These are phyloP conservation scores for Bipolaris zeicola DNA, from an alignment of 2,329 filamentous ascomycete genomes.

Conservation along the genomic window DNA sequence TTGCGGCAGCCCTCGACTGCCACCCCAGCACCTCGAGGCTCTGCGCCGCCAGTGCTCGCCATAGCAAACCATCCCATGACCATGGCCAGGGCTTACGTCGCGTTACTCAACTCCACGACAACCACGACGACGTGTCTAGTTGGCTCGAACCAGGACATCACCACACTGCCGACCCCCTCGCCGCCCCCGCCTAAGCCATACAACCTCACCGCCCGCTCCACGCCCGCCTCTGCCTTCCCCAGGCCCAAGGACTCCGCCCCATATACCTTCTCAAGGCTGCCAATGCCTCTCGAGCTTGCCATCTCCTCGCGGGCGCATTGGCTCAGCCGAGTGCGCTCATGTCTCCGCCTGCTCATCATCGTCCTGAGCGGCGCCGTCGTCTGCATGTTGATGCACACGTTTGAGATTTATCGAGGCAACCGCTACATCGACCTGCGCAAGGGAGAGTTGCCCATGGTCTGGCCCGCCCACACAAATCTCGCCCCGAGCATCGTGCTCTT, in stretches of 20 bases:
- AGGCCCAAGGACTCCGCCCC: conserved; percentile 28
- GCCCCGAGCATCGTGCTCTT: conserved; percentile 45
- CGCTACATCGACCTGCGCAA: conserved; percentile 44
- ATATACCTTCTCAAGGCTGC: conserved; percentile 18
- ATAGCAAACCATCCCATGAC: conserved; percentile 13
- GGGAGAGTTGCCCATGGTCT: conserved; percentile 47
- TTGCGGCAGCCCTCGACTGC: conserved; percentile 10
- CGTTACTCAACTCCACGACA: conserved; percentile 20
- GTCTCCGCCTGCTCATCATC: conserved; percentile 45
- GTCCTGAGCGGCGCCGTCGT: conserved; percentile 46
- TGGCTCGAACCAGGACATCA: conserved; percentile 7
- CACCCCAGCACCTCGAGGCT: conserved; percentile 9
- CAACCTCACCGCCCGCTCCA: conserved; percentile 21
- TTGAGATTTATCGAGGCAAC: conserved; percentile 44
- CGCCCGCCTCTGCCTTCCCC: conserved; percentile 24
- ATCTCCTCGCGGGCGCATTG: conserved; percentile 39
- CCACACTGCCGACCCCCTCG: conserved; percentile 13
- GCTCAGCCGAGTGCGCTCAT: conserved; percentile 45
- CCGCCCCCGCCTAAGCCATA: conserved; percentile 23
- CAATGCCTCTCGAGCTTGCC: conserved; percentile 39
- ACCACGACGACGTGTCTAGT: conserved; percentile 25
- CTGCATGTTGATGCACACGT: conserved; percentile 45
- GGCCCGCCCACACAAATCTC: conserved; percentile 46
- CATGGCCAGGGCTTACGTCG: conserved; percentile 31
- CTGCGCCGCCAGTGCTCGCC: conserved; percentile 16